These are phyloP conservation scores for Dictyostelium brefeldianum DNA, from an alignment of 78 protist species.

Conservation along the genomic window DNA sequence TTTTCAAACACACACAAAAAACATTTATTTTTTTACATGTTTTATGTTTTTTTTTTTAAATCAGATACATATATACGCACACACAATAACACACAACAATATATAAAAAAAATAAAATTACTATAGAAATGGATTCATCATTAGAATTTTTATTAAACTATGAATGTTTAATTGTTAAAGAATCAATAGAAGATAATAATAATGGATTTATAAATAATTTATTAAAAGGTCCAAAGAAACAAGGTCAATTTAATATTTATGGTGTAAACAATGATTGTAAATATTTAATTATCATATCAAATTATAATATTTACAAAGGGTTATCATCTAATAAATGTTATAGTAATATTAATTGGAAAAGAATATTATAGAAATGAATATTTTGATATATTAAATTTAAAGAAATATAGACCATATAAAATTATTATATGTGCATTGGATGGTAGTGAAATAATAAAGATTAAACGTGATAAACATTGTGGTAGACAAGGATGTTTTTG, in stretches of 20 bases:
- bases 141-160: background rate
- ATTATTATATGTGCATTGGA: constrained; percentile 15
- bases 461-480: constrained; percentile 24
- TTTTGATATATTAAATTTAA: background rate
- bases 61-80: no score
- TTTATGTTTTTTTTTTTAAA: no score
- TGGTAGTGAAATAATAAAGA: constrained; percentile 22
- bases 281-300: background rate
- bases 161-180: background rate
- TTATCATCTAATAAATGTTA: no score
- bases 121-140: background rate
- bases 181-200: background rate
- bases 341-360: constrained; percentile 20
- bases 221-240: background rate
- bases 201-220: background rate
- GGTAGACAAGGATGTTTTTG: constrained; percentile 46
- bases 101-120: background rate
- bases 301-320: no score
- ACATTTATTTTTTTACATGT: no score
- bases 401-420: constrained; percentile 30
- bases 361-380: background rate
- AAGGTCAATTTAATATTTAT: constrained; percentile 13
- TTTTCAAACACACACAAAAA: no score
- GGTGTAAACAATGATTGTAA: background rate
- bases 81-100: no score